These are phyloP conservation scores for Litsea cubeba DNA, from an alignment of 164 flowering plant genomes.

Conservation along the genomic window DNA sequence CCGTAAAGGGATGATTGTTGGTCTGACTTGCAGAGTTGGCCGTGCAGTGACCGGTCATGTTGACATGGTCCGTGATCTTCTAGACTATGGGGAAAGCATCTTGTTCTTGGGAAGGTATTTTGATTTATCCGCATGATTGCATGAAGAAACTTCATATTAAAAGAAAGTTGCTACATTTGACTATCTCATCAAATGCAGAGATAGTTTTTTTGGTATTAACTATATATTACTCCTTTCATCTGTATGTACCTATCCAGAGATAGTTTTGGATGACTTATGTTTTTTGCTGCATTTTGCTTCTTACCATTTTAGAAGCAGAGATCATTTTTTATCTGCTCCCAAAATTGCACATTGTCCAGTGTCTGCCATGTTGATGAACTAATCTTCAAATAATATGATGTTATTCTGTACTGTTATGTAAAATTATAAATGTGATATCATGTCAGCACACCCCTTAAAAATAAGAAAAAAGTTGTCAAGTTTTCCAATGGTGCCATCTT, in stretches of 20 bases:
- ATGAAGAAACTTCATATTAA: neutral
- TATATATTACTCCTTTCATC: neutral
- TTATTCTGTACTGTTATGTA: neutral
- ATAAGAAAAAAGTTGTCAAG: neutral
- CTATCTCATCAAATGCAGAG: neutral
- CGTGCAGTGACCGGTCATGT: constrained; percentile 62
- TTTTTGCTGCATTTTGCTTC: too few relatives aligned
- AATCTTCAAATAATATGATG: neutral
- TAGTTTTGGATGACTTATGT: too few relatives aligned
- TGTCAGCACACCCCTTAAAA: neutral
- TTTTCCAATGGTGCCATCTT: neutral
- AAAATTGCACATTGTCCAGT: neutral
- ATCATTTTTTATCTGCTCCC: neutral
- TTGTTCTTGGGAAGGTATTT: constrained; percentile 65
- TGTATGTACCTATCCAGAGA: neutral
- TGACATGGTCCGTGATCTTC: constrained; percentile 67
- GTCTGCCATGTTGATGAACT: neutral
- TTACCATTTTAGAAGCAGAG: too few relatives aligned
- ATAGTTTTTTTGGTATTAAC: neutral
- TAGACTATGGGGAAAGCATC: constrained; percentile 62
- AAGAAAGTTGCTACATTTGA: neutral
- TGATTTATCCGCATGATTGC: neutral
- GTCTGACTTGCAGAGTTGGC: constrained; percentile 74
- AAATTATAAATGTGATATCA: neutral
- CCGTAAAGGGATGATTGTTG: constrained; percentile 52